These are phyloP conservation scores for Hyphopichia buzzinii DNA, from an alignment of 1,139 yeast genomes.

Conservation along the genomic window DNA sequence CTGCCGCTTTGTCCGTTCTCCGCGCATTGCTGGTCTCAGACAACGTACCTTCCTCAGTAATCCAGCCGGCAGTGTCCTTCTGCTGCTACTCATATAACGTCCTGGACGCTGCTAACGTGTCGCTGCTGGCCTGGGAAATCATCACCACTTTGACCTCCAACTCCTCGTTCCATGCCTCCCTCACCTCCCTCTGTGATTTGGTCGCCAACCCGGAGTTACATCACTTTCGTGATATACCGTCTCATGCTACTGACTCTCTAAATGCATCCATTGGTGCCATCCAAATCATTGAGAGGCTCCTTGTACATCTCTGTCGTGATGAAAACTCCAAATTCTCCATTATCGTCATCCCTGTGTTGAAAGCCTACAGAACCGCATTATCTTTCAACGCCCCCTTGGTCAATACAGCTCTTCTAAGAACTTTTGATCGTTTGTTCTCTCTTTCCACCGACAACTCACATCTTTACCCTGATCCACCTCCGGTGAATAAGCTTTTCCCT, in stretches of 20 bases:
- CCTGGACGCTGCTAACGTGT: constrained; percentile 33
- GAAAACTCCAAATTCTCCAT: constrained; percentile 17
- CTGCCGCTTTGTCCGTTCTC: constrained; percentile 43
- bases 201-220: constrained; percentile 27
- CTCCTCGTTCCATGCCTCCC: constrained; percentile 18
- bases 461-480: constrained; percentile 10
- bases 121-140: constrained; percentile 33
- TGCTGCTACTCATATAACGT: constrained; percentile 42
- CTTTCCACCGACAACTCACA: constrained; percentile 18
- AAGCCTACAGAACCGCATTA: constrained; percentile 21
- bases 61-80: constrained; percentile 41
- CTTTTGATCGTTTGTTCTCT: constrained; percentile 34
- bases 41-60: constrained; percentile 39
- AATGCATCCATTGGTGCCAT: constrained; percentile 53
- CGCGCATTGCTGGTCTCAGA: constrained; percentile 50
- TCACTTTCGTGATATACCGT: too few relatives aligned
- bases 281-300: constrained; percentile 23
- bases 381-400: constrained; percentile 28
- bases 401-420: constrained; percentile 31
- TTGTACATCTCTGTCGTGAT: constrained; percentile 15
- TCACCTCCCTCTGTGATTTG: constrained; percentile 22
- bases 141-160: constrained; percentile 22
- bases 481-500: constrained; percentile 28
- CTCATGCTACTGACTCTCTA: constrained; percentile 8
- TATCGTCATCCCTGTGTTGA: constrained; percentile 21